Evolutionary conservation across 495 filamentous ascomycete genomes (phyloP).

Genomic region (Trichoderma parareesei): DNA sequence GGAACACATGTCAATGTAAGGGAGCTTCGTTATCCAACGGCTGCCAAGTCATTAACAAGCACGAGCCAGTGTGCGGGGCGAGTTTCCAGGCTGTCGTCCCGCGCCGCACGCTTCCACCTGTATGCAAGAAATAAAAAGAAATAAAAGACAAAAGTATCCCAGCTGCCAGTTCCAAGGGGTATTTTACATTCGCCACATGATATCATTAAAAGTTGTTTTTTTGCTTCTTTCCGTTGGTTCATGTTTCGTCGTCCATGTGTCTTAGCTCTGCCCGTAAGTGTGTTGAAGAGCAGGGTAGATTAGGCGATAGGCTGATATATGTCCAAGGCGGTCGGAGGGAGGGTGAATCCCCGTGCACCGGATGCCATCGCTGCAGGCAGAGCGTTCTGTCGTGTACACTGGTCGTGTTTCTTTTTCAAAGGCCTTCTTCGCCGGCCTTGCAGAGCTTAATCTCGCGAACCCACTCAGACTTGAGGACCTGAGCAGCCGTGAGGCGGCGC

Average conservation of each 20-base stretch:
- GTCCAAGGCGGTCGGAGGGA: neutral
- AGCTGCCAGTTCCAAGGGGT: constrained; percentile 4
- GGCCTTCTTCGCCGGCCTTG: constrained; percentile 88
- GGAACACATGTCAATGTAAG: neutral
- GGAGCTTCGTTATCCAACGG: neutral
- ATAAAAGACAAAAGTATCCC: neutral
- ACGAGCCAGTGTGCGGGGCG: neutral
- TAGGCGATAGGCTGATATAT: neutral
- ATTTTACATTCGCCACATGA: constrained; percentile 9
- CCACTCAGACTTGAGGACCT: constrained; percentile 98
- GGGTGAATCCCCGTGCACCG: neutral
- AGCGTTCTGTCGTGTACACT: neutral
- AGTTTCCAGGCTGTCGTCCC: too few species aligned
- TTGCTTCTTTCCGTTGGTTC: neutral
- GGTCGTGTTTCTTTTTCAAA: constrained; percentile 25
- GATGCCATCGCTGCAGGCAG: neutral
- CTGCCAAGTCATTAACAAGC: neutral
- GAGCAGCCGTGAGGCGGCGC: constrained; percentile 88
- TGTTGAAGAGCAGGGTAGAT: neutral
- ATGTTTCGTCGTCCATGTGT: neutral
- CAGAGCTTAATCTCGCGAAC: constrained; percentile 93
- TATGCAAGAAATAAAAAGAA: neutral
- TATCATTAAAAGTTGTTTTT: constrained; percentile 3
- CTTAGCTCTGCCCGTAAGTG: neutral
- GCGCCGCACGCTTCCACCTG: neutral